These are phyloP conservation scores for Silene uniflora DNA, from an alignment of 148 eudicot genomes.

Conservation along the genomic window DNA sequence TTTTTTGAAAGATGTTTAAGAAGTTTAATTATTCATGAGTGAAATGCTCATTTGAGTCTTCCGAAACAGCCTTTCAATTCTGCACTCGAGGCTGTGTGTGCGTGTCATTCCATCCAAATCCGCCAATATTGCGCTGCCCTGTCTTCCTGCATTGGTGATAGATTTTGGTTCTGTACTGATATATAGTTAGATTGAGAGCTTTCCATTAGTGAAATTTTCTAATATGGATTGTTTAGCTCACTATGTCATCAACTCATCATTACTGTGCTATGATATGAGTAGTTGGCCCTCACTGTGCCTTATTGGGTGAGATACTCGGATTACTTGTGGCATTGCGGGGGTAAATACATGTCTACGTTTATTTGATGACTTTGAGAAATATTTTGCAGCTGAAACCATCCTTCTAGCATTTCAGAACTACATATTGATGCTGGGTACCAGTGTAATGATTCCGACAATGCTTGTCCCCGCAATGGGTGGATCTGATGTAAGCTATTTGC, in stretches of 20 bases:
- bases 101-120: neutral
- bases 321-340: neutral
- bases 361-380: conserved; percentile 19
- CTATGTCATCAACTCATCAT: neutral
- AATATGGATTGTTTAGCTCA: neutral
- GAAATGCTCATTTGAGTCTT: neutral
- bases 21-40: neutral
- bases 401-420: conserved; percentile 96
- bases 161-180: neutral
- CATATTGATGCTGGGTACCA: conserved; percentile 86
- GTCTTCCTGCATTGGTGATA: neutral
- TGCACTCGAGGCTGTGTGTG: neutral
- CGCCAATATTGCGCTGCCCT: neutral
- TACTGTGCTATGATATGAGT: neutral
- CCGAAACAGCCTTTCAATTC: neutral
- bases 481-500: conserved; percentile 61
- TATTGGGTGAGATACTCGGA: neutral
- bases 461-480: conserved; percentile 97
- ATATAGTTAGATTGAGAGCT: neutral
- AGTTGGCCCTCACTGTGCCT: neutral
- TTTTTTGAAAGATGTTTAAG: too few relatives aligned
- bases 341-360: neutral
- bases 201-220: neutral
- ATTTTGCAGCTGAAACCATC: conserved; percentile 90
- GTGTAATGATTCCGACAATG: conserved; percentile 87